Conservation (phyloP, 1,284 basidiomycete genomes). For the Microstroma glucosiphilum region DNA sequence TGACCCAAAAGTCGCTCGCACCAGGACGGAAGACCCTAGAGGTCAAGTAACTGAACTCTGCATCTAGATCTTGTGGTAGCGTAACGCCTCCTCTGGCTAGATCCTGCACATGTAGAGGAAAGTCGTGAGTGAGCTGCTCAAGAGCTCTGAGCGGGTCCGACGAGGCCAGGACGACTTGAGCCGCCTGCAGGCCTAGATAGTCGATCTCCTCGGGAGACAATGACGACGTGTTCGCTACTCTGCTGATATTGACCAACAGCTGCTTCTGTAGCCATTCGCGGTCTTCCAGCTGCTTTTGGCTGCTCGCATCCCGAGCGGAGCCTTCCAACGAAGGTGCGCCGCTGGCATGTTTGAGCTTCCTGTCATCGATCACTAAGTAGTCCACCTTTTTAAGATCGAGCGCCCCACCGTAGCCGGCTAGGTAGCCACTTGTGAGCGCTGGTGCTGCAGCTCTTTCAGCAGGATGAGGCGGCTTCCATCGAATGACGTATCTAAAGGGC, state of each 20-base stretch:
- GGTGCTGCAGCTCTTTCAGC: not conserved
- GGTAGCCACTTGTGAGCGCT: constrained; percentile 45
- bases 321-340: not conserved
- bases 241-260: constrained; percentile 12
- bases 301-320: not conserved
- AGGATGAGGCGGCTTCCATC: constrained; percentile 42
- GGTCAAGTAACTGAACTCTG: constrained; percentile 20
- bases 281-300: constrained; percentile 8
- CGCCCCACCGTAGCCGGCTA: constrained; percentile 84
- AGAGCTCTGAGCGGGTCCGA: constrained; percentile 39
- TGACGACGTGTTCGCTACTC: not conserved
- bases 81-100: constrained; percentile 20
- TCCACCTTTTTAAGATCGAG: constrained; percentile 95
- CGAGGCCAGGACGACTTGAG: constrained; percentile 27
- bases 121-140: constrained; percentile 38
- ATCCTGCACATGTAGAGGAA: constrained; percentile 31
- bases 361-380: constrained; percentile 69
- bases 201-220: not conserved
- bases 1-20: constrained; percentile 39
- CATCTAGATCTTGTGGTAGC: constrained; percentile 19
- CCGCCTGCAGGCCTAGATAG: constrained; percentile 26
- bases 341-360: constrained; percentile 20
- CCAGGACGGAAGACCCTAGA: constrained; percentile 28
- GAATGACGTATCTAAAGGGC: constrained; percentile 34
- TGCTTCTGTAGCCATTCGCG: constrained; percentile 19